Conservation (phyloP, 169 alveolate species). For the Fabrea salina region DNA sequence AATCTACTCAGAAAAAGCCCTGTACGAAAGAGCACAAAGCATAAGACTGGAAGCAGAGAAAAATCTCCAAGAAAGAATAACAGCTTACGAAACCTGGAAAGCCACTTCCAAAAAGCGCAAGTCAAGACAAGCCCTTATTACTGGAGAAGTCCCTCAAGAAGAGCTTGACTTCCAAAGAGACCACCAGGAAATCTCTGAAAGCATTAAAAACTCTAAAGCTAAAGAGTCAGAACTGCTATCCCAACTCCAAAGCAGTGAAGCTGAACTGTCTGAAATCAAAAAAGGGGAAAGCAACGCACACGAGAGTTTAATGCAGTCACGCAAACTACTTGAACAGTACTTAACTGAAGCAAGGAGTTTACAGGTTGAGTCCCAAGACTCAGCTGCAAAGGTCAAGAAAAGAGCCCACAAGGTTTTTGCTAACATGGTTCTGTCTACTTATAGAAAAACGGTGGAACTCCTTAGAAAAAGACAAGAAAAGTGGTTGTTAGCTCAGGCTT, state of each 20-base stretch:
- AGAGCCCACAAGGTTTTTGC: slow-evolving; percentile 54
- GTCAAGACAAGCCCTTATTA: slow-evolving; percentile 54
- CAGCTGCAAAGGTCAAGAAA: slow-evolving; percentile 34
- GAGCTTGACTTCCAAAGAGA: slow-evolving; percentile 50
- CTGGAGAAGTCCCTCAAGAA: slow-evolving; percentile 67
- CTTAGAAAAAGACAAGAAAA: slow-evolving; percentile 58
- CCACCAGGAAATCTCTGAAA: slow-evolving; percentile 14
- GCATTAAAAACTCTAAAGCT: background rate
- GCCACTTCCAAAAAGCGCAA: slow-evolving; percentile 53
- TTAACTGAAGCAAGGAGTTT: slow-evolving; percentile 47
- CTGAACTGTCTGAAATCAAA: slow-evolving; percentile 38
- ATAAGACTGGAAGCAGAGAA: background rate
- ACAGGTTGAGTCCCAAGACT: slow-evolving; percentile 29
- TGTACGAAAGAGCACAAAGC: slow-evolving; percentile 40
- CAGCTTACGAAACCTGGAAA: slow-evolving; percentile 54
- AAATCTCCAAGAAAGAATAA: slow-evolving; percentile 35
- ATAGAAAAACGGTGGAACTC: slow-evolving; percentile 48
- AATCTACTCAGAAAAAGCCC: slow-evolving; percentile 49
- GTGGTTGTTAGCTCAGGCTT: slow-evolving; percentile 50
- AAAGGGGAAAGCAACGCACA: slow-evolving; percentile 51
- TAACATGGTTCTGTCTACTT: slow-evolving; percentile 46
- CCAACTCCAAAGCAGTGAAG: slow-evolving; percentile 36
- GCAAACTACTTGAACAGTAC: slow-evolving; percentile 47
- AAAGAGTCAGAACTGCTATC: slow-evolving; percentile 26
- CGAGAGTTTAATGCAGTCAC: slow-evolving; percentile 47